Evolutionary conservation across 2,329 filamentous ascomycete species (phyloP).

Genomic region (Verticillium klebahnii): DNA sequence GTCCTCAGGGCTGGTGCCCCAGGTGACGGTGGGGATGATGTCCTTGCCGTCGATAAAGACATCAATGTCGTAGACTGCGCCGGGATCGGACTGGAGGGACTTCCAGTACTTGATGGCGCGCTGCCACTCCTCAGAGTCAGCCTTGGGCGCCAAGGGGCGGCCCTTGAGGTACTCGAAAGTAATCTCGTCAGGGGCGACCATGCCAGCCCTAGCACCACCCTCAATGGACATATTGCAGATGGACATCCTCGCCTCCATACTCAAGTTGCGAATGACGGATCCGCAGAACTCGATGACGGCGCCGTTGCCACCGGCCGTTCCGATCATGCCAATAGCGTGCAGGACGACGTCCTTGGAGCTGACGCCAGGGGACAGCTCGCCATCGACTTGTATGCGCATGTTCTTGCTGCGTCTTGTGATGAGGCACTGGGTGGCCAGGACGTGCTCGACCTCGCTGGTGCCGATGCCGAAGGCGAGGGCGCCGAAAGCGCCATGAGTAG

Average conservation of each 20-base stretch:
- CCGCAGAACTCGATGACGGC: slow-evolving; percentile 97
- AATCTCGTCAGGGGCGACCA: slow-evolving; percentile 91
- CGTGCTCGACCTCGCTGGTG: slow-evolving; percentile 97
- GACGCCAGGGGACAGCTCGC: slow-evolving; percentile 82
- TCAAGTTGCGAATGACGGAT: slow-evolving; percentile 81
- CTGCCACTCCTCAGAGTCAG: slow-evolving; percentile 83
- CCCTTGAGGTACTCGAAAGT: slow-evolving; percentile 96
- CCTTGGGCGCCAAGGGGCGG: slow-evolving; percentile 80
- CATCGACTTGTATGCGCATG: slow-evolving; percentile 95
- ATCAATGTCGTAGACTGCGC: slow-evolving; percentile 84
- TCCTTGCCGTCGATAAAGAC: slow-evolving; percentile 89
- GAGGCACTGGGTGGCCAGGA: slow-evolving; percentile 91
- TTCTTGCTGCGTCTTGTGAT: slow-evolving; percentile 96
- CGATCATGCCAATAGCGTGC: slow-evolving; percentile 87
- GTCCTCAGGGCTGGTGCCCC: slow-evolving; percentile 96
- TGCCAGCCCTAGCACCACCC: slow-evolving; percentile 88
- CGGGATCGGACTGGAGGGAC: slow-evolving; percentile 77
- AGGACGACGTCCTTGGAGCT: slow-evolving; percentile 95
- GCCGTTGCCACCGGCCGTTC: slow-evolving; percentile 90
- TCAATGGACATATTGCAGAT: slow-evolving; percentile 99
- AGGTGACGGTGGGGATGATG: slow-evolving; percentile 88
- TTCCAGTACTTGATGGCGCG: slow-evolving; percentile 86
- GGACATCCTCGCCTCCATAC: slow-evolving; percentile 97
- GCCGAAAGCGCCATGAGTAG: slow-evolving; percentile 95
- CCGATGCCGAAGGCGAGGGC: slow-evolving; percentile 94